Percentiles rank a stretch among this genome's conserved stretches.
Evolutionary conservation across 495 filamentous ascomycete genomes (phyloP).

Genomic region (Staphylotrichum tortipilum): DNA sequence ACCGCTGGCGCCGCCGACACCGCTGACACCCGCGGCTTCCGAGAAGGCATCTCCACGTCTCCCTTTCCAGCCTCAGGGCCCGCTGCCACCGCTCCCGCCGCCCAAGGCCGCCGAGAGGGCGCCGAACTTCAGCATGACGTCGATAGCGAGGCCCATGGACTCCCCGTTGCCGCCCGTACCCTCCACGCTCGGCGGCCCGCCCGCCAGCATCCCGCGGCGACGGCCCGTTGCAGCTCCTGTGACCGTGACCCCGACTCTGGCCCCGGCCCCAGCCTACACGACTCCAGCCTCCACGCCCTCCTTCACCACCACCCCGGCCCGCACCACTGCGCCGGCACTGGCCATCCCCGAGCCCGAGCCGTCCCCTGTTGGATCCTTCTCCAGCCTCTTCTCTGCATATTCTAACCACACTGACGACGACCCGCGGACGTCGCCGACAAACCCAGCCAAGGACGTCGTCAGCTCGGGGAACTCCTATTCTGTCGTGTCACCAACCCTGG

Average conservation of each 20-base stretch:
- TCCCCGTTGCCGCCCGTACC: slow-evolving; percentile 26
- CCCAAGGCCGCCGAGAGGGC: slow-evolving; percentile 12
- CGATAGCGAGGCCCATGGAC: slow-evolving; percentile 11
- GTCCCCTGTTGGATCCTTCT: slow-evolving; percentile 33
- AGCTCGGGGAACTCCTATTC: slow-evolving; percentile 30
- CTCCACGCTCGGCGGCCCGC: slow-evolving; percentile 7
- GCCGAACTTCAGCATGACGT: slow-evolving; percentile 10
- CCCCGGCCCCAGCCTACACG: not conserved
- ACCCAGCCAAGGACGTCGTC: slow-evolving; percentile 24
- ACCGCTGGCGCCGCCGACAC: too few species aligned
- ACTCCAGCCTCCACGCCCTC: slow-evolving; percentile 2
- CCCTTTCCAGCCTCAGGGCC: not conserved
- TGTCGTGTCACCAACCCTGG: slow-evolving; percentile 20
- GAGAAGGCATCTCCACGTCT: slow-evolving; percentile 14
- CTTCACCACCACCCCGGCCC: slow-evolving; percentile 1
- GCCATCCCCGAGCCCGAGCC: too few species aligned
- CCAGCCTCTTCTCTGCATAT: slow-evolving; percentile 39
- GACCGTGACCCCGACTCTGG: slow-evolving; percentile 1
- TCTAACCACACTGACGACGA: slow-evolving; percentile 32
- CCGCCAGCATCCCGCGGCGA: slow-evolving; percentile 23
- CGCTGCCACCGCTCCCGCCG: slow-evolving; percentile 16
- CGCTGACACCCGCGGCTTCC: slow-evolving; percentile 7
- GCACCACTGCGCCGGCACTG: too few species aligned
- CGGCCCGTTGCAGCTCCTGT: slow-evolving; percentile 22
- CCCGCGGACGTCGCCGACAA: slow-evolving; percentile 24